Percentiles rank a stretch among this genome's conserved stretches.
Conservation (phyloP, 768 basidiomycete species). For the Kwoniella sp. region DNA sequence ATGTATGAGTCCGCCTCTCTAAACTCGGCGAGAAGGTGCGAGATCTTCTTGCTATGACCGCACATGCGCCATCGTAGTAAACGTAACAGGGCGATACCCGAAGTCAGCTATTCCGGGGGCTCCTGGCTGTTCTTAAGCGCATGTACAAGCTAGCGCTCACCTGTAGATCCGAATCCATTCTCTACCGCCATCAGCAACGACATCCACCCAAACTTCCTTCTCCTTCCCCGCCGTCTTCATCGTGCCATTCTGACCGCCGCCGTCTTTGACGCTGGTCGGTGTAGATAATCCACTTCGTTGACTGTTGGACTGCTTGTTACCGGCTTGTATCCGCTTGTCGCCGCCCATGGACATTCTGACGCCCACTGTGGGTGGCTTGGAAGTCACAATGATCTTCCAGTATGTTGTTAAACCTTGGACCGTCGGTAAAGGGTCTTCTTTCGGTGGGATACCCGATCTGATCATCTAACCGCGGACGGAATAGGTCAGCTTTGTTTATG, state of each 20-base stretch:
- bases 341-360: constrained; percentile 24
- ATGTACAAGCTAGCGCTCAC: too few relatives aligned
- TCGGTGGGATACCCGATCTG: constrained; percentile 21
- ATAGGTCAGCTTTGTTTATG: background rate
- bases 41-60: constrained; percentile 68
- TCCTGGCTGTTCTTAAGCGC: too few relatives aligned
- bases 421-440: constrained; percentile 30
- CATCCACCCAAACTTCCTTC: constrained; percentile 62
- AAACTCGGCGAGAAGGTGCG: constrained; percentile 75
- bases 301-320: background rate
- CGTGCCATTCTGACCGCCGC: background rate
- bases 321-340: constrained; percentile 8
- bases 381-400: constrained; percentile 27
- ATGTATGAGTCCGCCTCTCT: constrained; percentile 80
- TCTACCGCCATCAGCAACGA: constrained; percentile 73
- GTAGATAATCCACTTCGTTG: background rate
- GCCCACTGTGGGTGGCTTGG: constrained; percentile 22
- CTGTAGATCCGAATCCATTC: constrained; percentile 85
- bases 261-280: background rate
- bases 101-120: too few relatives aligned
- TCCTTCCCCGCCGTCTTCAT: constrained; percentile 13
- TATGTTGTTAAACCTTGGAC: constrained; percentile 25
- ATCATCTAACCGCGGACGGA: constrained; percentile 7
- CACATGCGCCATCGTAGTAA: background rate
- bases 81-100: too few relatives aligned